Evolutionary conservation across 169 alveolate genomes (phyloP).

Genomic region (Cryptosporidium canis): DNA sequence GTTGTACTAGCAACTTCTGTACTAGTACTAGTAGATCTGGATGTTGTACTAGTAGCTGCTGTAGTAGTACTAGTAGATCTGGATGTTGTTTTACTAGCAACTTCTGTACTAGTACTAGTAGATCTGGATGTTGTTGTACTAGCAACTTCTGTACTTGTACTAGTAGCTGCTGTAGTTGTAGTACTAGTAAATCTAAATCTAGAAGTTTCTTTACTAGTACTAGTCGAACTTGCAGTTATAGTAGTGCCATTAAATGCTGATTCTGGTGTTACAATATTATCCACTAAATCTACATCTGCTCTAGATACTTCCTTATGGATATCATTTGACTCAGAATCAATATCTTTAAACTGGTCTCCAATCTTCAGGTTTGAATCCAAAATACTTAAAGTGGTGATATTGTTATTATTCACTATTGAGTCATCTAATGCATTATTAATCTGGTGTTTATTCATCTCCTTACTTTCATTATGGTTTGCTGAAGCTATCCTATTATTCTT

Average conservation of each 20-base stretch:
- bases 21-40: too few species aligned
- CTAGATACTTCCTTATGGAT: too few species aligned
- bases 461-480: background rate
- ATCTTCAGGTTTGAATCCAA: too few species aligned
- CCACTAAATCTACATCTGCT: too few species aligned
- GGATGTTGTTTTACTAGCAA: too few species aligned
- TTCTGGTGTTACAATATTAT: background rate
- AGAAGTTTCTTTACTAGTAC: too few species aligned
- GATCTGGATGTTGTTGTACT: constrained; percentile 58
- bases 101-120: constrained; percentile 20
- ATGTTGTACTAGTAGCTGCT: constrained; percentile 50
- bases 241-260: background rate
- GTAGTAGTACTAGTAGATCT: constrained; percentile 52
- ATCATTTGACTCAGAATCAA: too few species aligned
- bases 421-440: background rate
- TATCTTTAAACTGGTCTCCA: too few species aligned
- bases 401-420: background rate
- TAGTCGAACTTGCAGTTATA: too few species aligned
- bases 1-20: too few species aligned
- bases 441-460: background rate
- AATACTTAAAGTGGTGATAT: background rate
- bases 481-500: background rate
- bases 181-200: too few species aligned
- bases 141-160: constrained; percentile 17
- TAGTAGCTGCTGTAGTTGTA: background rate